phyloP scores from a whole-genome alignment of 495 filamentous ascomycete species.

The Xylaria sp. region DNA sequence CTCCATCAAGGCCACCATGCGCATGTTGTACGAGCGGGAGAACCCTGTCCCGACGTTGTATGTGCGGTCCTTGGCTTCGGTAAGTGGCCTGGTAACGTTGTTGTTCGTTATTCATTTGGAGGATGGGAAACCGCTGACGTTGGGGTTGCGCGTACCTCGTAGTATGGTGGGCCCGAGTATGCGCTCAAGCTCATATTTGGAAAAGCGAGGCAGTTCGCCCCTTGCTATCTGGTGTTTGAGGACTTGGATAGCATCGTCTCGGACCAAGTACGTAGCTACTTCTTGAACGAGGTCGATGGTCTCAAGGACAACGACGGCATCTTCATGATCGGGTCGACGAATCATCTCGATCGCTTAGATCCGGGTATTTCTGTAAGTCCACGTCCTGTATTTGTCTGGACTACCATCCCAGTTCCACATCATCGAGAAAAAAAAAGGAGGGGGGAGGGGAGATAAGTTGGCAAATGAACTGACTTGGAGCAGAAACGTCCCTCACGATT shows the following conservation, averaged over 20 bases:
- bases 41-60: conserved; percentile 46
- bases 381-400: not conserved
- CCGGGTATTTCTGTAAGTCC: conserved; percentile 61
- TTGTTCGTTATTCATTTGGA: not conserved
- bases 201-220: conserved; percentile 58
- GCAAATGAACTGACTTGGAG: not conserved
- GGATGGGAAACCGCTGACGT: not conserved
- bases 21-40: conserved; percentile 54
- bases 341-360: conserved; percentile 65
- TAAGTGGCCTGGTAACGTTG: conserved; percentile 25
- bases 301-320: conserved; percentile 71
- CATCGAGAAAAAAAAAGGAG: not conserved
- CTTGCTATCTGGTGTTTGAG: conserved; percentile 58
- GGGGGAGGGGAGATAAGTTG: not conserved
- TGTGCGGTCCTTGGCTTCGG: conserved; percentile 46
- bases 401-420: not conserved
- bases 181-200: conserved; percentile 57
- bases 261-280: conserved; percentile 63
- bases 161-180: conserved; percentile 50
- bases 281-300: conserved; percentile 76
- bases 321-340: conserved; percentile 69
- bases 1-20: conserved; percentile 71
- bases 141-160: conserved; percentile 21
- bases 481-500: conserved; percentile 67
- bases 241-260: conserved; percentile 68